Evolutionary conservation across 345 rosid species (phyloP).

Genomic region (Linum tenue): DNA sequence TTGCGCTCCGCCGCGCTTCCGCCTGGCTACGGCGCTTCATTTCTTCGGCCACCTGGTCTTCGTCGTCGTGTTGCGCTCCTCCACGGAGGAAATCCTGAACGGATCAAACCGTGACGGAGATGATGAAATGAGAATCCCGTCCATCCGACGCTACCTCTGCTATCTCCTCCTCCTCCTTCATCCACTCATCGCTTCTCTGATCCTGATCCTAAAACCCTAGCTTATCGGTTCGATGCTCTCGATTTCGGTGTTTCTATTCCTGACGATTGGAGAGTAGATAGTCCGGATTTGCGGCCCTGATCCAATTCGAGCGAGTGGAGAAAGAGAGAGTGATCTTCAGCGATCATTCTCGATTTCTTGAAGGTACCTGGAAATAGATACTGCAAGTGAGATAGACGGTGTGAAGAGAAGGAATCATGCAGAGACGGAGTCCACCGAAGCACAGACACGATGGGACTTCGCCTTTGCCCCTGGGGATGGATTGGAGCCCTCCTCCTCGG

Average conservation of each 20-base stretch:
- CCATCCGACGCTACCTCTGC: too few relatives aligned
- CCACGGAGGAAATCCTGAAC: too few relatives aligned
- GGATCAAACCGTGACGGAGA: too few relatives aligned
- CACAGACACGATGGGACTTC: conserved; percentile 97
- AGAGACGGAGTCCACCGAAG: conserved; percentile 88
- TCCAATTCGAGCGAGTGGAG: background rate
- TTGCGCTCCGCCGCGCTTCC: too few relatives aligned
- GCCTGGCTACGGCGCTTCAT: too few relatives aligned
- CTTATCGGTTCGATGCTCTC: background rate
- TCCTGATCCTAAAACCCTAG: background rate
- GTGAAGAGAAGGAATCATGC: conserved; percentile 32
- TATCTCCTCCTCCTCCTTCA: background rate
- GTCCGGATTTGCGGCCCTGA: background rate
- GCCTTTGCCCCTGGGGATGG: conserved; percentile 98
- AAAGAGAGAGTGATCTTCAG: conserved; percentile 10
- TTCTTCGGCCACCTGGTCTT: too few relatives aligned
- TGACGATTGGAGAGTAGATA: background rate
- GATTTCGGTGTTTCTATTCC: background rate
- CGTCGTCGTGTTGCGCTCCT: too few relatives aligned
- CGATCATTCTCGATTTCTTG: conserved; percentile 9
- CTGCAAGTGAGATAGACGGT: background rate
- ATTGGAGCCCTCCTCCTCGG: conserved; percentile 96
- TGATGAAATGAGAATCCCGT: too few relatives aligned
- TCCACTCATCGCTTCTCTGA: too few relatives aligned
- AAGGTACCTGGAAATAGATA: background rate